Conservation (phyloP, 352 stramenopile genomes). For the Phytophthora tentaculata region DNA sequence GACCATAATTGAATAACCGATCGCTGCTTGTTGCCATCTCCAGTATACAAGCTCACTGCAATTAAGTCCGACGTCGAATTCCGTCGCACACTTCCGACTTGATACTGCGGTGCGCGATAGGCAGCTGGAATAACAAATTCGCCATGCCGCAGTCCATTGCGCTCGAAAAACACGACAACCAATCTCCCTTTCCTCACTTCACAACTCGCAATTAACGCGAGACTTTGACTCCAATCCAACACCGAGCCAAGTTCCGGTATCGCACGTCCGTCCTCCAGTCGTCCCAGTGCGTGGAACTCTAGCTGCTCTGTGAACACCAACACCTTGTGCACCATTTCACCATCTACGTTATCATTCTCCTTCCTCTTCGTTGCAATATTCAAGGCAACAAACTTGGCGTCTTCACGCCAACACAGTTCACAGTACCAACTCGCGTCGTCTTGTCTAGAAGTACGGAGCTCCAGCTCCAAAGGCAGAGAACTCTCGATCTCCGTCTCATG, state of each 20-base stretch:
- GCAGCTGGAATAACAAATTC: conserved; percentile 66
- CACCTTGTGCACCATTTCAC: conserved; percentile 42
- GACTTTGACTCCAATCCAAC: conserved; percentile 79
- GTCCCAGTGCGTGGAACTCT: conserved; percentile 64
- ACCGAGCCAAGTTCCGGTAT: conserved; percentile 49
- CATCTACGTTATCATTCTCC: neutral
- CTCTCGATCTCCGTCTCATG: conserved; percentile 61
- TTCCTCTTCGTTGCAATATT: conserved; percentile 45
- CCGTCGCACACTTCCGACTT: conserved; percentile 54
- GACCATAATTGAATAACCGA: conserved; percentile 73
- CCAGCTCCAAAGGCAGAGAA: conserved; percentile 35
- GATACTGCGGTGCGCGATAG: conserved; percentile 37
- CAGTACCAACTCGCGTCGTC: conserved; percentile 12
- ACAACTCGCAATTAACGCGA: conserved; percentile 72
- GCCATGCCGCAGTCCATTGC: conserved; percentile 81
- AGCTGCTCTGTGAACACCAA: conserved; percentile 67
- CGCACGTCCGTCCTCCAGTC: conserved; percentile 72
- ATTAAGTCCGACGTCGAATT: conserved; percentile 76
- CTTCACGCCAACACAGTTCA: conserved; percentile 73
- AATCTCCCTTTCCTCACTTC: conserved; percentile 64
- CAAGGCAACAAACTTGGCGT: conserved; percentile 69
- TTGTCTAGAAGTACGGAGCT: conserved; percentile 7
- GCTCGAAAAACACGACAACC: conserved; percentile 85
- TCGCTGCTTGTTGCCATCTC: neutral
- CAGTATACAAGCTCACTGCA: conserved; percentile 50